Percentiles rank a stretch among this genome's conserved stretches.
Evolutionary conservation across 2,329 filamentous ascomycete species (phyloP).

Genomic region (Penicillium brasilianum): DNA sequence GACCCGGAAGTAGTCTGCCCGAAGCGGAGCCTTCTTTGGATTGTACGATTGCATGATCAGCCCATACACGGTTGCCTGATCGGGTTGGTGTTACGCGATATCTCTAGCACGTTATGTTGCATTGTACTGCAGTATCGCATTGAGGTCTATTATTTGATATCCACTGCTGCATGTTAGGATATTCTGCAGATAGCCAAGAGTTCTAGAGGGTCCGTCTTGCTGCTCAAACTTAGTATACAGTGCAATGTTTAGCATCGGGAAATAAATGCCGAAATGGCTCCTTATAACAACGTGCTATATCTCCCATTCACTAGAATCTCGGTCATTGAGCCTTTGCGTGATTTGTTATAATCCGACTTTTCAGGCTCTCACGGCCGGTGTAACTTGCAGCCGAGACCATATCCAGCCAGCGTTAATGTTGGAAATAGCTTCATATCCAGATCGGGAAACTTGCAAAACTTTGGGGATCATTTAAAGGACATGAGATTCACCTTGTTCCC

Average conservation of each 20-base stretch:
- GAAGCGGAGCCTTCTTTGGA: neutral
- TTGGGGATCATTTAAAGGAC: too few species aligned
- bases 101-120: neutral
- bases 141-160: neutral
- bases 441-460: too few species aligned
- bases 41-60: slow-evolving; percentile 3
- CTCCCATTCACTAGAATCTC: neutral
- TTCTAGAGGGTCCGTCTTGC: neutral
- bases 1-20: too few species aligned
- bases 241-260: neutral
- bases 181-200: too few species aligned
- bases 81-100: neutral
- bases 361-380: too few species aligned
- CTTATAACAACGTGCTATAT: neutral
- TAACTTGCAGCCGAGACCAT: neutral
- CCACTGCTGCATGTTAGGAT: neutral
- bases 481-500: neutral
- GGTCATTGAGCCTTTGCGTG: neutral
- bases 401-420: neutral
- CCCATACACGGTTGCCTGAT: slow-evolving; percentile 8
- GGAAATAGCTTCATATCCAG: neutral
- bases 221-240: neutral
- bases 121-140: neutral
- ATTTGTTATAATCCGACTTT: neutral
- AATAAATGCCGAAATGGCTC: neutral